Percentiles rank a stretch among this genome's conserved stretches.
Evolutionary conservation across 176 grass and related monocot genomes (phyloP).

Genomic region (Triticum monococcum): DNA sequence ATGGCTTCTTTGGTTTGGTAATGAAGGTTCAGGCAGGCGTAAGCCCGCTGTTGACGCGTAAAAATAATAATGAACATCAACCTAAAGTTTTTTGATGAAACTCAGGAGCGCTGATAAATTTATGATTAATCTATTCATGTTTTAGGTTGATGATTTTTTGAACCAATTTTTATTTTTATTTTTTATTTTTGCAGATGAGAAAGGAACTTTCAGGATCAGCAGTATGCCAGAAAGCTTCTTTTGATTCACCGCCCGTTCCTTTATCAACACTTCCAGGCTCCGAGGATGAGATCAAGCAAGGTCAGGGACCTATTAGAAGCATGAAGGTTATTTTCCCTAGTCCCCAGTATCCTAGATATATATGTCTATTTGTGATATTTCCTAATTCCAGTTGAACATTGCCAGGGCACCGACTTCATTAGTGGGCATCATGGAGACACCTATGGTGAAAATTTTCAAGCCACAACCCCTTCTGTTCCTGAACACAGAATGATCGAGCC

Average conservation of each 20-base stretch:
- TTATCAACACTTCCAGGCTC: conserved; percentile 1
- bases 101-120: neutral
- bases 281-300: neutral
- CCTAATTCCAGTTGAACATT: neutral
- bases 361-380: neutral
- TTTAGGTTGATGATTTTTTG: neutral
- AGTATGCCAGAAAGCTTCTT: neutral
- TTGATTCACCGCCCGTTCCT: neutral
- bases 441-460: neutral
- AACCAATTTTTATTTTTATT: neutral
- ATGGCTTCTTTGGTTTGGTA: too few species aligned
- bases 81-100: too few species aligned
- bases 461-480: neutral
- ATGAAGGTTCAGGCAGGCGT: too few species aligned
- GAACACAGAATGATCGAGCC: neutral
- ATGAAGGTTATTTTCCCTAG: neutral
- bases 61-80: too few species aligned
- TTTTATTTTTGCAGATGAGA: neutral
- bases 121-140: neutral
- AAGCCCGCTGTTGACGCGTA: too few species aligned
- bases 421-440: neutral
- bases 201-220: neutral
- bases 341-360: neutral
- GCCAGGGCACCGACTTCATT: neutral
- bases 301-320: neutral